These are phyloP conservation scores for Diaporthe caulivora DNA, from an alignment of 2,329 filamentous ascomycete genomes.

Conservation along the genomic window DNA sequence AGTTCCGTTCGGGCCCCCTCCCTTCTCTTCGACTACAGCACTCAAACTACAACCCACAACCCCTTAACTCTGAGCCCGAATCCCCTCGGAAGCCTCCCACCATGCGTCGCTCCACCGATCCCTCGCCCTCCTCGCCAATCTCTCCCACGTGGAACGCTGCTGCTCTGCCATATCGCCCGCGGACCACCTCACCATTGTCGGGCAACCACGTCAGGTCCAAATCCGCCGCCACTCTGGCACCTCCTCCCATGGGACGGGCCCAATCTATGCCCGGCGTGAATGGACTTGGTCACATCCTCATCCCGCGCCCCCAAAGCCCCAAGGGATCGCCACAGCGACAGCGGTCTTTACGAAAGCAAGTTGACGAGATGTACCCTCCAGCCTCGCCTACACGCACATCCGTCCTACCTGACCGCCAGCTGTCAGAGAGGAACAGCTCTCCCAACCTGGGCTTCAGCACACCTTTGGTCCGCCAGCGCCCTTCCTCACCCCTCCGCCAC, in stretches of 20 bases:
- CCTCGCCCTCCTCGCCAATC: slow-evolving; percentile 64
- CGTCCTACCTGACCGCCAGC: slow-evolving; percentile 63
- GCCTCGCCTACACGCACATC: slow-evolving; percentile 66
- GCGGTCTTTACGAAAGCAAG: slow-evolving; percentile 66
- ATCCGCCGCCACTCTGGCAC: slow-evolving; percentile 67
- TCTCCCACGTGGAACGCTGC: slow-evolving; percentile 63
- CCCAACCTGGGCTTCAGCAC: slow-evolving; percentile 57
- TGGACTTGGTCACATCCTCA: slow-evolving; percentile 69
- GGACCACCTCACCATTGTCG: slow-evolving; percentile 72
- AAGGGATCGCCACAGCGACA: slow-evolving; percentile 65
- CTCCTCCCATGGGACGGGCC: slow-evolving; percentile 71
- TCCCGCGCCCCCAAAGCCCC: slow-evolving; percentile 67
- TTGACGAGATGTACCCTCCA: slow-evolving; percentile 71
- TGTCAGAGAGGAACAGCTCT: slow-evolving; percentile 64
- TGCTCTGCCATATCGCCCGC: slow-evolving; percentile 68
- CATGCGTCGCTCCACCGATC: slow-evolving; percentile 71
- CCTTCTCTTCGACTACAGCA: slow-evolving; percentile 64
- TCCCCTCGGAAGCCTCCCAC: slow-evolving; percentile 63
- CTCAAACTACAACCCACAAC: slow-evolving; percentile 48
- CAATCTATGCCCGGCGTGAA: slow-evolving; percentile 75
- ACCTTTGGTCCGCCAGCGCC: slow-evolving; percentile 55
- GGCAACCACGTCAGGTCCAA: slow-evolving; percentile 69
- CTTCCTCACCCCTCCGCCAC: slow-evolving; percentile 51
- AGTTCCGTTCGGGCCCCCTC: slow-evolving; percentile 70
- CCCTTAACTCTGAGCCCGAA: slow-evolving; percentile 55